phyloP scores from a whole-genome alignment of 768 basidiomycete species.

The Wakefieldia striispora region DNA sequence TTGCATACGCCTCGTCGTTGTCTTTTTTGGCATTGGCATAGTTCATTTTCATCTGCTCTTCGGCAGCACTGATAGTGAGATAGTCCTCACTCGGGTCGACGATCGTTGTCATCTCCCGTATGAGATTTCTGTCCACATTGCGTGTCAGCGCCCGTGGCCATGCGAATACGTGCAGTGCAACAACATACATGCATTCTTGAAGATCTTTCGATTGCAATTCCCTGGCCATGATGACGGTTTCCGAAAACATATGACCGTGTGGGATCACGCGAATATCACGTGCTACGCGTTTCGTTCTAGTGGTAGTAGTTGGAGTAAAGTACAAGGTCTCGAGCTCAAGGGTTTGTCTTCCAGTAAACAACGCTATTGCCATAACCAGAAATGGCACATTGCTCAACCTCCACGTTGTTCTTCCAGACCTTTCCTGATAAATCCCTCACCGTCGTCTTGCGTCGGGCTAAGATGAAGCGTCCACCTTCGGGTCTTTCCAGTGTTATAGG shows the following conservation, averaged over 20 bases:
- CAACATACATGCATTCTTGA: slow-evolving; percentile 34
- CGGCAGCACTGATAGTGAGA: slow-evolving; percentile 68
- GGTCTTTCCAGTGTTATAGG: slow-evolving; percentile 51
- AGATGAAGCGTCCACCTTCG: slow-evolving; percentile 59
- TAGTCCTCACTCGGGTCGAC: slow-evolving; percentile 82
- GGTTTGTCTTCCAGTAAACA: slow-evolving; percentile 66
- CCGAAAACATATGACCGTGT: too few relatives aligned
- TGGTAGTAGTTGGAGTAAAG: too few relatives aligned
- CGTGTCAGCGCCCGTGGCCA: background rate
- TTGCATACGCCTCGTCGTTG: slow-evolving; percentile 62
- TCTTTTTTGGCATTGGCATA: slow-evolving; percentile 62
- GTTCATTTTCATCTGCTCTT: slow-evolving; percentile 62
- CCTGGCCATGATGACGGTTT: slow-evolving; percentile 18
- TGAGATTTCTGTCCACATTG: slow-evolving; percentile 49
- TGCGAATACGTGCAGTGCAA: background rate
- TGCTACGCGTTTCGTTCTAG: slow-evolving; percentile 8
- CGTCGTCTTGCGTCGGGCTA: slow-evolving; percentile 47
- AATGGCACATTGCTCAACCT: slow-evolving; percentile 63
- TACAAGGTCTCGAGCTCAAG: background rate
- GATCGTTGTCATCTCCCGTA: slow-evolving; percentile 66
- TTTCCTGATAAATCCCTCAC: slow-evolving; percentile 61
- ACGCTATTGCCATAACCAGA: slow-evolving; percentile 63
- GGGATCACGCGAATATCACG: slow-evolving; percentile 19
- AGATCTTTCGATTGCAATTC: slow-evolving; percentile 33
- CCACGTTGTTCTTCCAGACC: slow-evolving; percentile 55